Base-by-base conservation (phyloP, 192 early-diverging fungal genomes). In the Coemansia umbellata region DNA sequence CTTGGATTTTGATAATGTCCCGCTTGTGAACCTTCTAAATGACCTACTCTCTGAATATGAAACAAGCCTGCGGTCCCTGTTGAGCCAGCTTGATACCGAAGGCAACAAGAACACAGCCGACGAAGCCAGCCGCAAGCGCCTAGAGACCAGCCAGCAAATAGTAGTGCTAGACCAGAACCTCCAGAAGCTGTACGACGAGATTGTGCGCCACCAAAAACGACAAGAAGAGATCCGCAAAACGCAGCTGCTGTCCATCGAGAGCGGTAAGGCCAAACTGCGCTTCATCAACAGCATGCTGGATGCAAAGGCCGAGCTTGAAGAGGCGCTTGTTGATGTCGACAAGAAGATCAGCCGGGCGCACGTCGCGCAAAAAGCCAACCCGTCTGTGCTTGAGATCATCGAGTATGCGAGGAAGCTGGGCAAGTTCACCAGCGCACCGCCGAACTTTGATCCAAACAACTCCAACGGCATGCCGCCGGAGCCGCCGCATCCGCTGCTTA, bases 331-430 rank as follows among this genome's bases (percentile, higher is more conserved):
- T 4, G 74, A 76, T 15, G 42, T 63, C 0, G 54, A 58, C 2
- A 62, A 55, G 37, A 65, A 44, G 24, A 33, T 76, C 7, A 47
- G 26, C 18, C 23, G 30, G 13, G 58, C 62, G 0, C 41, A 37
- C 3, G 14, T 23, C 0, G 73, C 73, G 1, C 31, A 51, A 11
- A 42, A 33, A 10, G 48, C 55, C 2, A 22, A 41, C 27, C 66
- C 66, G 18, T 26, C 32, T 15, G 62, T 69, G 0, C 21, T 31
- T 0, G 78, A 80, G 48, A 58, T 80, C n/a, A 62, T 80, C 24
- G 66, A 66, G 47, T 76, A 76, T 32, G 73, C 78, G n/a, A 73
- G 55, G 33, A 69, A 67, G 45, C 54, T 80, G 32, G 75, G 78
- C 58, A 66, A 55, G 50, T 80, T 55, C 33, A 76, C 78, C 7